Base-by-base conservation (phyloP, 2,329 filamentous ascomycete species). In the Pseudomassariella vexata region DNA sequence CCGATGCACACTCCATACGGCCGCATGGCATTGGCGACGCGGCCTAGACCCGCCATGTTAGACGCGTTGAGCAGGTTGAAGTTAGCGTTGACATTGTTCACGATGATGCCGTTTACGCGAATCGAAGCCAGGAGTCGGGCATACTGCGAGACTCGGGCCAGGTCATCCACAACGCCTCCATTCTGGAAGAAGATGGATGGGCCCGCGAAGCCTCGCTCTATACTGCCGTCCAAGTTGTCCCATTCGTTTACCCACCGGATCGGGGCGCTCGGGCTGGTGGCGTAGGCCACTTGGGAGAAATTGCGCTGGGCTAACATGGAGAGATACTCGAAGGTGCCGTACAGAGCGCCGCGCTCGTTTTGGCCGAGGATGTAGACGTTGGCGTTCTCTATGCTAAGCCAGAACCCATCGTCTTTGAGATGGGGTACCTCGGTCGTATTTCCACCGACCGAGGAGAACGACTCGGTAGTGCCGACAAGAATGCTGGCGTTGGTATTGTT, bases 1-100 rank as follows among this genome's bases (percentile, higher is more conserved):
- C 77, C 80, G 7, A 84, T 54, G 34, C 72, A 70, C 0, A 85
- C 65, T 18, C 81, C 81, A 51, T 76, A 85, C 0, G 81, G 80
- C 4, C 81, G 66, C 55, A 85, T 74, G 3, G 63, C 65, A 45
- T 84, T 73, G 2, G 81, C 80, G 23, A 85, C 71, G 23, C 73
- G 61, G 3, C 62, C 68, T 1, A 85, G 51, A 0, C 81, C 80
- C 9, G 73, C 65, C 32, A 84, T 63, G 42, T 83, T 83, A 10
- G 56, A 51, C 2, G 63, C 45, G 5, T 55, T 75, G 8, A 85
- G 58, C 0, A 81, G 57, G 0, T 62, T 64, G 3, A 70, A 62
- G 44, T 85, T 76, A 5, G 81, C 79, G 44, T 85, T 85, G 47
- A 85, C 81, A 36, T 85, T 85, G 58, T 85, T 85, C 45, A 83